Percentiles rank a stretch among this genome's conserved stretches.
phyloP scores from a whole-genome alignment of 2,329 filamentous ascomycete species.

The Neopestalotiopsis sp. region DNA sequence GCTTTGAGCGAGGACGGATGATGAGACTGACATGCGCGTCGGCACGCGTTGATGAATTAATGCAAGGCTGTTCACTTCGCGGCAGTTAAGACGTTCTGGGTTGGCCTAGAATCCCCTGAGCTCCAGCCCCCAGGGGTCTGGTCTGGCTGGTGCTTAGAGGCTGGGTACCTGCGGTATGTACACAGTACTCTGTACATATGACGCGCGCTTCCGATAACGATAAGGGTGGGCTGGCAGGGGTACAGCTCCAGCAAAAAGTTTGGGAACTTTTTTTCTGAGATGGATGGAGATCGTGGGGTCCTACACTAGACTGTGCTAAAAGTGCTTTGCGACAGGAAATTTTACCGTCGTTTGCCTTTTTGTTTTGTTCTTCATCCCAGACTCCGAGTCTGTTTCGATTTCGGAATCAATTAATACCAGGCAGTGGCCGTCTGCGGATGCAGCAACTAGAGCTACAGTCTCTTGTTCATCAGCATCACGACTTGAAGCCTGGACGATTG shows the following conservation, averaged over 20 bases:
- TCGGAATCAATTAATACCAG: neutral
- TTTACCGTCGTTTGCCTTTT: neutral
- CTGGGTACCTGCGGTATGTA: neutral
- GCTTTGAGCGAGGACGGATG: neutral
- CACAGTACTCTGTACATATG: neutral
- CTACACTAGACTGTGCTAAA: neutral
- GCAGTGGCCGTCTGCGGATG: neutral
- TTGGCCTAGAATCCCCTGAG: neutral
- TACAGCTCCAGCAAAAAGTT: slow-evolving; percentile 19
- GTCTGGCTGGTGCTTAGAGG: neutral
- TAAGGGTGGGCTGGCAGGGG: slow-evolving; percentile 19
- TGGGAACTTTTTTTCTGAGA: slow-evolving; percentile 16
- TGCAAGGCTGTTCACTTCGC: too few species aligned
- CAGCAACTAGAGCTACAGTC: neutral
- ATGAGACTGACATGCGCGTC: neutral
- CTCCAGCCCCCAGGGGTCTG: neutral
- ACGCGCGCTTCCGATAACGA: slow-evolving; percentile 21
- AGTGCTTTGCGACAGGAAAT: slow-evolving; percentile 1
- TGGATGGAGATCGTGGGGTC: slow-evolving; percentile 15
- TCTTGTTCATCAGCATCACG: neutral
- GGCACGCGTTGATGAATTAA: neutral
- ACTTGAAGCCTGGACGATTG: too few species aligned
- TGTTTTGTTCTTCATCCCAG: neutral
- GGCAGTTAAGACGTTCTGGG: too few species aligned
- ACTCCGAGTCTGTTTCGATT: neutral